phyloP scores from a whole-genome alignment of 2,329 filamentous ascomycete species.

The Diaporthe amygdali region DNA sequence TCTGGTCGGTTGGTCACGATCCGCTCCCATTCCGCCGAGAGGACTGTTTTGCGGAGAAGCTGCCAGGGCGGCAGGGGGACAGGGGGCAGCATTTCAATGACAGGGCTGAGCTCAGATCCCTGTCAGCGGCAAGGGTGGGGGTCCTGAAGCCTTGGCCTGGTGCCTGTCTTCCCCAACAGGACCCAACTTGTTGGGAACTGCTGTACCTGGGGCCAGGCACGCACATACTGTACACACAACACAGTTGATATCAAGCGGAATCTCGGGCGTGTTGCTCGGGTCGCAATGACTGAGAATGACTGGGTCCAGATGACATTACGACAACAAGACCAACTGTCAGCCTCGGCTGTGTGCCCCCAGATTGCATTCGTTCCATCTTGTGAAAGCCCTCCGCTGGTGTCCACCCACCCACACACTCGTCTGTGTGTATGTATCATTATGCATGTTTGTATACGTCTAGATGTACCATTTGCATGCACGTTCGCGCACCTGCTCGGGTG shows the following conservation, averaged over 20 bases:
- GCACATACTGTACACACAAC: too few relatives aligned
- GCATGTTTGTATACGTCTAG: background rate
- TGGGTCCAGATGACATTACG: background rate
- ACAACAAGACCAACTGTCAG: background rate
- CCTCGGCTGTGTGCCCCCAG: background rate
- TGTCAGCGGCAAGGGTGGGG: constrained; percentile 11
- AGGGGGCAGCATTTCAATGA: constrained; percentile 1
- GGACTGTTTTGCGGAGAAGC: constrained; percentile 2
- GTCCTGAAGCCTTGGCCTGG: background rate
- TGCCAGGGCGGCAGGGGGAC: background rate
- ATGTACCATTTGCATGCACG: background rate
- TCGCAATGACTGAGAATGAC: background rate
- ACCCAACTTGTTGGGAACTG: constrained; percentile 16
- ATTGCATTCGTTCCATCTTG: background rate
- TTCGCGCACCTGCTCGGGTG: background rate
- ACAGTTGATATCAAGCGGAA: background rate
- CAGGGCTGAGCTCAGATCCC: constrained; percentile 16
- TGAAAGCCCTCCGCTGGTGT: background rate
- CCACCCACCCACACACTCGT: background rate
- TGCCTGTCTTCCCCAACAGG: constrained; percentile 8
- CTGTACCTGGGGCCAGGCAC: background rate
- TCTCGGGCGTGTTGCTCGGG: background rate
- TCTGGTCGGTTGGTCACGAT: background rate
- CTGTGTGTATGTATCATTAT: too few relatives aligned
- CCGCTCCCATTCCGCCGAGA: constrained; percentile 2